Evolutionary conservation across 2,329 filamentous ascomycete species (phyloP).

Genomic region (Beauveria pseudobassiana): DNA sequence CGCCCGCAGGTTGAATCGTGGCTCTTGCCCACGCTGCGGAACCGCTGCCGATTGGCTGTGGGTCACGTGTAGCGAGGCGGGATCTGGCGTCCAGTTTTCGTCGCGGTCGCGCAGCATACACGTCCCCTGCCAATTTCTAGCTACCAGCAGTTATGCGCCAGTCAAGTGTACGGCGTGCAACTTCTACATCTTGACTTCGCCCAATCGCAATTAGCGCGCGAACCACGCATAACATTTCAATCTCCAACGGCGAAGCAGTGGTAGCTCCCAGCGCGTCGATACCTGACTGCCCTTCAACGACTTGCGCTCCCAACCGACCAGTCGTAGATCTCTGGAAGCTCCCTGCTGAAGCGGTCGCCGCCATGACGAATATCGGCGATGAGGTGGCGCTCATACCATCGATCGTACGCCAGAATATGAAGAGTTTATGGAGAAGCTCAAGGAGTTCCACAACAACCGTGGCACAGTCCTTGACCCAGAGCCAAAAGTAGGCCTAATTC

Average conservation of each 20-base stretch:
- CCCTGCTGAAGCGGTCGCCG: constrained; percentile 11
- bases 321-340: neutral
- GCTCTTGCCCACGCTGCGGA: neutral
- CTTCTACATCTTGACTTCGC: neutral
- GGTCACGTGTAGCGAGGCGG: constrained; percentile 7
- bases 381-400: constrained; percentile 38
- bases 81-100: constrained; percentile 4
- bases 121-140: constrained; percentile 11
- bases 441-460: constrained; percentile 68
- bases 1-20: neutral
- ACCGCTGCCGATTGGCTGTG: constrained; percentile 10
- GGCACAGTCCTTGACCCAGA: constrained; percentile 73
- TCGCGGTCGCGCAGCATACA: constrained; percentile 11
- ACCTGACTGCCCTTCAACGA: neutral
- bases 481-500: constrained; percentile 70
- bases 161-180: neutral
- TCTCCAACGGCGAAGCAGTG: neutral
- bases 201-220: constrained; percentile 1
- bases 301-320: neutral
- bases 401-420: constrained; percentile 64
- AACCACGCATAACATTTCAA: neutral
- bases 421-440: constrained; percentile 68
- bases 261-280: neutral
- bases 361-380: constrained; percentile 27
- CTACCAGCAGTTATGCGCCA: neutral